Base-by-base conservation (phyloP, 208 protist genomes). In the Leptomonas seymouri region DNA sequence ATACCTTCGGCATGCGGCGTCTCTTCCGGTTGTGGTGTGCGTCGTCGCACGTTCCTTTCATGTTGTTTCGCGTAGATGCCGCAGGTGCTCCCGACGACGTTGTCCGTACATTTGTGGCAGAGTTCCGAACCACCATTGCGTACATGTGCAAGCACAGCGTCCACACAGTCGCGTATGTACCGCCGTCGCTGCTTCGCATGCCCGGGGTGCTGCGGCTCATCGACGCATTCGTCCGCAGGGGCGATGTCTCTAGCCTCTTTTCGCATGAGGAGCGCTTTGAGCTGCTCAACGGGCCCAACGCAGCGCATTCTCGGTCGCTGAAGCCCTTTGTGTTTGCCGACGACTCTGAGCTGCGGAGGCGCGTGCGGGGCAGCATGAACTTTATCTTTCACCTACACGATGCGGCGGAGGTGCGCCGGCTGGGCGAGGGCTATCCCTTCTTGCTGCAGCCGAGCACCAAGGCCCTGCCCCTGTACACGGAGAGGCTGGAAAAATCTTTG, bases 231-330 rank as follows among this genome's bases (percentile, higher is more conserved):
- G 73, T 93, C 25, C 80, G 82, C 39, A 78, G 78, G 41, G 88
- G 91, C 30, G 81, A 96, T 44, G 77, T 91, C 20, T 81, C 77
- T 25, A 74, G 80, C 23, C 76, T 93, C n/a, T 90, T 93, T 72
- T 80, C 76, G 12, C 74, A 80, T 27, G 85, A 87, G 51, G 91
- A 93, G 68, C 74, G 81, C 49, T 51, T 78, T 20, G 61, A 74
- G 5, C 74, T 96, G 25, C 53, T 86, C 18, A 59, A 82, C 30
- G 74, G 77, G 8, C 72, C 71, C 15, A 18, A 49, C 27, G 67
- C 74, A 7, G 66, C 67, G 1, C 69, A 59, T 49, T 41, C 67
- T 21, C 65, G 68, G 5, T 79, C 74, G 18, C 74, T 84, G 27
- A 75, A 63, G 41, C 67, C 72, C 1, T 65, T 85, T 34, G 71